Conservation (phyloP, 2,329 filamentous ascomycete species). For the Epichloe scottii region DNA sequence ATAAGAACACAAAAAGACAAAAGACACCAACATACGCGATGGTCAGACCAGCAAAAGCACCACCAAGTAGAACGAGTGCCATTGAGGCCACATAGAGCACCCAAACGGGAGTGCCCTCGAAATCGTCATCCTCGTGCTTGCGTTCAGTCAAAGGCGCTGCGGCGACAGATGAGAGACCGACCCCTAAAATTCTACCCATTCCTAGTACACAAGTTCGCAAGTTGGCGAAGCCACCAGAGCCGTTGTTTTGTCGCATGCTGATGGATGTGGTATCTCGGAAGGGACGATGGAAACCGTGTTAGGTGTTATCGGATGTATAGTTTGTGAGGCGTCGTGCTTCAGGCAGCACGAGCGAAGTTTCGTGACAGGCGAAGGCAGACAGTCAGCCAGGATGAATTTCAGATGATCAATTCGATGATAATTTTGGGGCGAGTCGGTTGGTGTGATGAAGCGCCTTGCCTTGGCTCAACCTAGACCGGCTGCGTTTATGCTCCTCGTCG, state of each 20-base stretch:
- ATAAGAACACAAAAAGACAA: not conserved
- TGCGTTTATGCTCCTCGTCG: not conserved
- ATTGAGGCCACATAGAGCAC: constrained; percentile 69
- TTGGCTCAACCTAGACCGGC: constrained; percentile 1
- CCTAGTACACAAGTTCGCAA: constrained; percentile 38
- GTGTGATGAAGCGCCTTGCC: not conserved
- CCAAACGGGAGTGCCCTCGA: constrained; percentile 58
- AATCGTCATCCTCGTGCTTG: constrained; percentile 32
- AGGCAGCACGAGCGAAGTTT: not conserved
- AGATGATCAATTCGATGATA: not conserved
- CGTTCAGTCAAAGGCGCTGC: constrained; percentile 30
- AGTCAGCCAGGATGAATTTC: not conserved
- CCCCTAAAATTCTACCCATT: constrained; percentile 36
- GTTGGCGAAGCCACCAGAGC: constrained; percentile 23
- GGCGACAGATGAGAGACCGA: constrained; percentile 34
- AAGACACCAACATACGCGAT: constrained; percentile 51
- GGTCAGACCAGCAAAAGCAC: constrained; percentile 88
- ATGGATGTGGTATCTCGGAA: not conserved
- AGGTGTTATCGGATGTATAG: not conserved
- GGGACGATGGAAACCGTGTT: not conserved
- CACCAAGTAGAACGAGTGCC: constrained; percentile 72
- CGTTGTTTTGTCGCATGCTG: constrained; percentile 16
- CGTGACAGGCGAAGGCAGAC: not conserved
- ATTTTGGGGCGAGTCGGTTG: not conserved
- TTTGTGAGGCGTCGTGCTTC: not conserved